Conservation (phyloP, 495 filamentous ascomycete genomes). For the Podospora conica region DNA sequence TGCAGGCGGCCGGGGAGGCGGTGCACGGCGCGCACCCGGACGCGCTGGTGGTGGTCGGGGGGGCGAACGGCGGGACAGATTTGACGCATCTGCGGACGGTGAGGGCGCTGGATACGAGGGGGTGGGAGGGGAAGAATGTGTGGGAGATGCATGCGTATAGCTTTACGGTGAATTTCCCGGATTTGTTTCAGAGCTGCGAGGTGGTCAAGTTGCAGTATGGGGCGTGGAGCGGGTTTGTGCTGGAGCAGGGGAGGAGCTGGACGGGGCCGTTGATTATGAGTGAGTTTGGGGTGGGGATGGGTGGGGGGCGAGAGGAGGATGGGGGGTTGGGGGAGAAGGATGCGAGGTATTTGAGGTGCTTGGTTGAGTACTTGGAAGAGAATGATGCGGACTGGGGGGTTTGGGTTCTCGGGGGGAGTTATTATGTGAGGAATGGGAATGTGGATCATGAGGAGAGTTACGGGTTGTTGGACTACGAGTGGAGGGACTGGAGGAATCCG, state of each 20-base stretch:
- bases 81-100: slow-evolving; percentile 33
- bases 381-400: slow-evolving; percentile 49
- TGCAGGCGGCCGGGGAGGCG: slow-evolving; percentile 33
- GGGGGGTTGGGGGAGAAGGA: slow-evolving; percentile 14
- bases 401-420: slow-evolving; percentile 46
- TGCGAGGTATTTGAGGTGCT: slow-evolving; percentile 36
- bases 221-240: slow-evolving; percentile 38
- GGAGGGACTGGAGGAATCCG: slow-evolving; percentile 41
- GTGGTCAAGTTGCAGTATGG: slow-evolving; percentile 35
- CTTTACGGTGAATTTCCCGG: slow-evolving; percentile 41
- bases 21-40: slow-evolving; percentile 41
- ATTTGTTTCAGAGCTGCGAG: slow-evolving; percentile 34
- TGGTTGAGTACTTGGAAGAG: slow-evolving; percentile 37
- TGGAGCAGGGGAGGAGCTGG: slow-evolving; percentile 35
- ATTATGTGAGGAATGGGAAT: slow-evolving; percentile 41
- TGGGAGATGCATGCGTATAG: slow-evolving; percentile 50
- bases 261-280: slow-evolving; percentile 43
- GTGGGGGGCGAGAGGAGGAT: slow-evolving; percentile 20
- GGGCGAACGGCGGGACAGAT: slow-evolving; percentile 39
- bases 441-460: slow-evolving; percentile 40
- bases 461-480: slow-evolving; percentile 39
- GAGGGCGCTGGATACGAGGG: slow-evolving; percentile 34
- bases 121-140: slow-evolving; percentile 41
- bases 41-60: slow-evolving; percentile 42
- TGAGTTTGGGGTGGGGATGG: slow-evolving; percentile 48